phyloP scores from a whole-genome alignment of 1,139 yeast species.

The Saccharomyces hybrid region DNA sequence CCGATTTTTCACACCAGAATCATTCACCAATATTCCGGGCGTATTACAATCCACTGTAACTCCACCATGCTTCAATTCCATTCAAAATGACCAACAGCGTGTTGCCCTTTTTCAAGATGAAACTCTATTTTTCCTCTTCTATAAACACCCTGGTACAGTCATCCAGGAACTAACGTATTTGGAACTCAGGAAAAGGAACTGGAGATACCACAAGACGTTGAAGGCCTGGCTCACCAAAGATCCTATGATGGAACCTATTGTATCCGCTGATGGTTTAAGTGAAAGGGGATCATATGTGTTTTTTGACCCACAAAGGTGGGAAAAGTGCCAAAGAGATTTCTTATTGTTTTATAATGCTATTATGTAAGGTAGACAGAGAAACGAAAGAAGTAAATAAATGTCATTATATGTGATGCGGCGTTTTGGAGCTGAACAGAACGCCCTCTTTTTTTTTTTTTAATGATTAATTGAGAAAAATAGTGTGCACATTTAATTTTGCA shows the following conservation, averaged over 20 bases:
- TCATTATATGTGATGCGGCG: not conserved
- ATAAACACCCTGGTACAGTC: slow-evolving; percentile 88
- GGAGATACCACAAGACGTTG: slow-evolving; percentile 95
- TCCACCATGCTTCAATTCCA: slow-evolving; percentile 32
- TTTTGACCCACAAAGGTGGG: slow-evolving; percentile 96
- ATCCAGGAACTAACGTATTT: slow-evolving; percentile 91
- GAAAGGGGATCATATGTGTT: slow-evolving; percentile 95
- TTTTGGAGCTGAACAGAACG: not conserved
- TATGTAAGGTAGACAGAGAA: slow-evolving; percentile 24
- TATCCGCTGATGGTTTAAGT: slow-evolving; percentile 60
- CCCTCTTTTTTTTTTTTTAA: not conserved
- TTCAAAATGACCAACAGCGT: slow-evolving; percentile 57
- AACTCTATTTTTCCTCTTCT: slow-evolving; percentile 86
- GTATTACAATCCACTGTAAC: slow-evolving; percentile 26
- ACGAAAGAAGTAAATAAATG: not conserved
- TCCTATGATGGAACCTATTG: slow-evolving; percentile 82
- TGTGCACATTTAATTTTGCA: not conserved
- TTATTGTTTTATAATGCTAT: slow-evolving; percentile 57
- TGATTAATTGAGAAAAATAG: not conserved
- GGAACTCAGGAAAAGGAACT: slow-evolving; percentile 80
- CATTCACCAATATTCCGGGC: slow-evolving; percentile 37
- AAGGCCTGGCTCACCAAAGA: slow-evolving; percentile 97
- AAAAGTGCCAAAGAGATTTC: slow-evolving; percentile 80
- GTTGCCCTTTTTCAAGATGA: slow-evolving; percentile 80
- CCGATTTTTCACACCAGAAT: slow-evolving; percentile 39